A percentile compares a stretch with the other conserved stretches of the same genome.
Evolutionary conservation across 148 eudicot species (phyloP).

Genomic region (Pharnaceum exiguum): DNA sequence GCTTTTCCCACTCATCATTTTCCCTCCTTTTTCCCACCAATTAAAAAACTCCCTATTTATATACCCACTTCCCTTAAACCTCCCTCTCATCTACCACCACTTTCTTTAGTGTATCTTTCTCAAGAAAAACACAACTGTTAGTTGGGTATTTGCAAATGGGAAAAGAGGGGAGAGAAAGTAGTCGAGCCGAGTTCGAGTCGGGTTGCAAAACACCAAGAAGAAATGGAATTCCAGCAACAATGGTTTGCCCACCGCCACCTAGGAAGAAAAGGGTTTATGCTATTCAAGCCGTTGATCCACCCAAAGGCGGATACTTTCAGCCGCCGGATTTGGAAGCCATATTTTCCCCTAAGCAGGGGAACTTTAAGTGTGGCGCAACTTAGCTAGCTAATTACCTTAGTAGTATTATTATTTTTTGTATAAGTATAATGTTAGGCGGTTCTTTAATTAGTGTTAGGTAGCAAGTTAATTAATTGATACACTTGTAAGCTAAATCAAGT

Average conservation of each 20-base stretch:
- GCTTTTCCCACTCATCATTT: background rate
- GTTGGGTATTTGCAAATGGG: background rate
- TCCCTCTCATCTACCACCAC: background rate
- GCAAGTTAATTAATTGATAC: no score
- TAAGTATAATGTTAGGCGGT: slow-evolving; percentile 1
- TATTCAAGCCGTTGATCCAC: slow-evolving; percentile 26
- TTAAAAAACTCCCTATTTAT: background rate
- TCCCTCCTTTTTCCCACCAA: background rate
- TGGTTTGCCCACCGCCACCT: slow-evolving; percentile 56
- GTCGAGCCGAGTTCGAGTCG: slow-evolving; percentile 21
- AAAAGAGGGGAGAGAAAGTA: slow-evolving; percentile 14
- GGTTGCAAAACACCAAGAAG: slow-evolving; percentile 46
- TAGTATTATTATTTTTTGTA: background rate
- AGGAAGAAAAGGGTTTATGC: slow-evolving; percentile 41
- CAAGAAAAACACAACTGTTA: no score
- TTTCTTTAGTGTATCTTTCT: background rate
- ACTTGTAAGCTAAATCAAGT: no score
- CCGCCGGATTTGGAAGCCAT: slow-evolving; percentile 33
- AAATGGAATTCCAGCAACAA: slow-evolving; percentile 21
- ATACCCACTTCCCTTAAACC: background rate
- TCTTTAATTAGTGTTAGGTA: no score
- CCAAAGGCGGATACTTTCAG: slow-evolving; percentile 50
- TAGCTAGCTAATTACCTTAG: background rate
- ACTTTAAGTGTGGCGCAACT: background rate
- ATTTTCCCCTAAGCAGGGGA: slow-evolving; percentile 9